Evolutionary conservation across 2,329 filamentous ascomycete species (phyloP).

Genomic region (Aschersonia sp.): DNA sequence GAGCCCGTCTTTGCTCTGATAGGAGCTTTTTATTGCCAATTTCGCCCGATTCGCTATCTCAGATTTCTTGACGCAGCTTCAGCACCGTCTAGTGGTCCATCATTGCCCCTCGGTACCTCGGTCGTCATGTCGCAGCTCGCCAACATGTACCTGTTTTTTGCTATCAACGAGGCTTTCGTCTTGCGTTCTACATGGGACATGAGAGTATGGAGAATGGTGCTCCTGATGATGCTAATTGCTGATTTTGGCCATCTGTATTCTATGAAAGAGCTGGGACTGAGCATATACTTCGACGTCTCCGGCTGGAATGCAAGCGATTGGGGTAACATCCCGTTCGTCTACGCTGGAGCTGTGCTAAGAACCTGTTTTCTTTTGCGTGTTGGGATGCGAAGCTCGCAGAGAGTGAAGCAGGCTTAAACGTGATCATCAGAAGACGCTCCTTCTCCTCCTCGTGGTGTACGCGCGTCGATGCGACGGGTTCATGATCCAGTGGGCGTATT

Average conservation of each 20-base stretch:
- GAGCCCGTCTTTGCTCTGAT: conserved; percentile 44
- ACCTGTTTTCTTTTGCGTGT: conserved; percentile 44
- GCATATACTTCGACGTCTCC: conserved; percentile 48
- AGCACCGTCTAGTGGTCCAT: conserved; percentile 11
- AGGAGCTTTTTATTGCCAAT: conserved; percentile 37
- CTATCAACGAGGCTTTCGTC: conserved; percentile 63
- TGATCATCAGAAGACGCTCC: not conserved
- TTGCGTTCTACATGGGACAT: conserved; percentile 54
- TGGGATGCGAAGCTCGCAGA: conserved; percentile 26
- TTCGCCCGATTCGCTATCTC: conserved; percentile 43
- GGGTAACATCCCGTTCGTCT: conserved; percentile 59
- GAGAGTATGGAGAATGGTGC: conserved; percentile 54
- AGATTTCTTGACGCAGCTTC: conserved; percentile 43
- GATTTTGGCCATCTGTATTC: conserved; percentile 65
- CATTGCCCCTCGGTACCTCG: conserved; percentile 43
- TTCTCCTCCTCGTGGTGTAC: no score
- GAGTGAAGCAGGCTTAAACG: conserved; percentile 2
- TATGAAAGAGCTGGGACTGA: conserved; percentile 40
- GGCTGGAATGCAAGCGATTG: conserved; percentile 54
- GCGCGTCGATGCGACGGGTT: no score
- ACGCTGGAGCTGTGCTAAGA: conserved; percentile 46
- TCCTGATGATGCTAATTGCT: conserved; percentile 56
- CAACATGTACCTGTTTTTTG: conserved; percentile 66
- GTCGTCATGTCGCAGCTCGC: conserved; percentile 62
- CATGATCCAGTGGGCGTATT: no score